Percentiles rank a stretch among this genome's conserved stretches.
Conservation (phyloP, 2,329 filamentous ascomycete genomes). For the Penicillium polonicum region DNA sequence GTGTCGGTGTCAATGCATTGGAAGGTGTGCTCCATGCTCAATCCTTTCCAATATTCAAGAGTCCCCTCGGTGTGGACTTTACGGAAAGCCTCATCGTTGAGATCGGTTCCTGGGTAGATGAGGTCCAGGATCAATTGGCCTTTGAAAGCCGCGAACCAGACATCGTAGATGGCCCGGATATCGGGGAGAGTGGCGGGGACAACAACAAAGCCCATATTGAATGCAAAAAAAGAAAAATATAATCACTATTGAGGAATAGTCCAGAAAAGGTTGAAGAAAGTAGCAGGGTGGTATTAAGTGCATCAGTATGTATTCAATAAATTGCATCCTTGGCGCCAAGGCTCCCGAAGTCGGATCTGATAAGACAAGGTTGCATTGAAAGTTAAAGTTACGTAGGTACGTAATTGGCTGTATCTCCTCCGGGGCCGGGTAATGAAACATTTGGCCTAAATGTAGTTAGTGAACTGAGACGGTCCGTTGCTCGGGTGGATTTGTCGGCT, state of each 20-base stretch:
- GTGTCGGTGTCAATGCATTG: slow-evolving; percentile 47
- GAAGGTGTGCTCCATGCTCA: slow-evolving; percentile 46
- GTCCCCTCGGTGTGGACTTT: slow-evolving; percentile 46
- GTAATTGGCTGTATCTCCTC: neutral
- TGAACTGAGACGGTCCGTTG: neutral
- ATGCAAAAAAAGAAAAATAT: neutral
- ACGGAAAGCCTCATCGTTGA: slow-evolving; percentile 41
- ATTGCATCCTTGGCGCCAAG: slow-evolving; percentile 1
- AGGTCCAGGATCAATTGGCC: slow-evolving; percentile 45
- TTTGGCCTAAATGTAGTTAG: neutral
- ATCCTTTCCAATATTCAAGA: slow-evolving; percentile 39
- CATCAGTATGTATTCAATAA: neutral
- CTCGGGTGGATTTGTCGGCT: neutral
- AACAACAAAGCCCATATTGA: slow-evolving; percentile 43
- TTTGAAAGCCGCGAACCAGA: slow-evolving; percentile 21
- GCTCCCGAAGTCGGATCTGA: slow-evolving; percentile 8
- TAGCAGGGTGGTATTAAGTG: neutral
- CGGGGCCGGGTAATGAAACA: neutral
- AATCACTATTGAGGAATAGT: neutral
- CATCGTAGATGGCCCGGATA: slow-evolving; percentile 22
- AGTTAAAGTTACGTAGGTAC: neutral
- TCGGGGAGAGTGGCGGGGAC: slow-evolving; percentile 34
- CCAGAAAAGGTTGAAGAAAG: neutral
- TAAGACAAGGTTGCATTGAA: slow-evolving; percentile 1
- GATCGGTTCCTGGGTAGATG: slow-evolving; percentile 40